phyloP scores from a whole-genome alignment of 176 grass and related monocot species.

The maize (Zea mays) region DNA sequence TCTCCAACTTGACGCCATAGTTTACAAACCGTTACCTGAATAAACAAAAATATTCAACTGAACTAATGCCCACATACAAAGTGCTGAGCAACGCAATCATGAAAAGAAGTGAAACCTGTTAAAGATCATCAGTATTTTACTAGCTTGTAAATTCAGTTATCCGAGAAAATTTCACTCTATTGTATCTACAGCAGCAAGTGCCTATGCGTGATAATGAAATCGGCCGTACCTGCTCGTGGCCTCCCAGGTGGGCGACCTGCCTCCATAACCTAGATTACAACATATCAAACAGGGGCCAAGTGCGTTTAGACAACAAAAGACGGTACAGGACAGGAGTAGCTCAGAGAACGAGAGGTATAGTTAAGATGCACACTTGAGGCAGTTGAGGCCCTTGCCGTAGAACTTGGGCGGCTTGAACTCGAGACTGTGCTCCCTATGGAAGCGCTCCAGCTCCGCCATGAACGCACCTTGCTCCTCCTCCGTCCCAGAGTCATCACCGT shows the following conservation, averaged over 20 bases:
- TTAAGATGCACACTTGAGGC: slow-evolving; percentile 73
- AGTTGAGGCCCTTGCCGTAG: slow-evolving; percentile 93
- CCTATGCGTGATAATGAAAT: slow-evolving; percentile 25
- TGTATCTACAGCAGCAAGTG: background rate
- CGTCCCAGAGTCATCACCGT: slow-evolving; percentile 84
- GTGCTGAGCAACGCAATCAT: background rate
- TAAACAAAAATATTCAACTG: slow-evolving; percentile 8
- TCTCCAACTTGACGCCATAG: slow-evolving; percentile 99
- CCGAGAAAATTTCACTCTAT: background rate
- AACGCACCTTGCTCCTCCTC: slow-evolving; percentile 92
- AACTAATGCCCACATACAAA: slow-evolving; percentile 1
- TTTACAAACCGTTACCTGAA: slow-evolving; percentile 93
- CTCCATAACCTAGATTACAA: slow-evolving; percentile 89
- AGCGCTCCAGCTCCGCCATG: slow-evolving; percentile 89
- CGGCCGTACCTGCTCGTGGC: slow-evolving; percentile 73
- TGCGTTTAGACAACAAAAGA: slow-evolving; percentile 24
- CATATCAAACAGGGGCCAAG: slow-evolving; percentile 6
- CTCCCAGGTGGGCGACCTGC: slow-evolving; percentile 89
- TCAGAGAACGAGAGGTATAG: slow-evolving; percentile 11
- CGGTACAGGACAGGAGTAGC: background rate
- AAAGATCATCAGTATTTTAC: slow-evolving; percentile 15
- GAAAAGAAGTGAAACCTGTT: slow-evolving; percentile 9
- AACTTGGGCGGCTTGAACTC: slow-evolving; percentile 99
- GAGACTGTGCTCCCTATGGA: slow-evolving; percentile 70
- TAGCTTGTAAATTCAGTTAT: slow-evolving; percentile 21